Conservation (phyloP, 140 eudicot species). For the Senecio squalidus region DNA sequence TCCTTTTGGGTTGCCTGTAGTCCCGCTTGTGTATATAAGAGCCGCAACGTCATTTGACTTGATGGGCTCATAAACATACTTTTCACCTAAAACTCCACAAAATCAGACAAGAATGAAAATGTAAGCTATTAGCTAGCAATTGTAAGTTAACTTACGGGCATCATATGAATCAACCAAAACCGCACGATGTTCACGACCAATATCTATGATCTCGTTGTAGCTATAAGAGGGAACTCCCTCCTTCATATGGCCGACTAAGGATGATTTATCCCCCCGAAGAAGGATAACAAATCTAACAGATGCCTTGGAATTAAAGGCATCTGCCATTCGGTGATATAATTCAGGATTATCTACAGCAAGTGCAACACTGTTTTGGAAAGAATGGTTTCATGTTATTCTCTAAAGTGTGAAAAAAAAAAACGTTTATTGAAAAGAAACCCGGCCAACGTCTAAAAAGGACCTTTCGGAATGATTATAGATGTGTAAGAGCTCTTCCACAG, state of each 20-base stretch:
- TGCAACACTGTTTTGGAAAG: slow-evolving; percentile 61
- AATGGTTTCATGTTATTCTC: slow-evolving; percentile 8
- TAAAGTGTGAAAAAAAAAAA: too few species aligned
- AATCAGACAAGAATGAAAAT: slow-evolving; percentile 12
- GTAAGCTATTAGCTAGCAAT: slow-evolving; percentile 1
- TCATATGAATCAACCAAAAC: slow-evolving; percentile 57
- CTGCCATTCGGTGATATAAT: slow-evolving; percentile 60
- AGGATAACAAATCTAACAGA: slow-evolving; percentile 58
- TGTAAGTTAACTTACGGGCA: slow-evolving; percentile 62
- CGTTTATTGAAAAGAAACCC: not conserved
- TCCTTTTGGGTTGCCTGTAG: slow-evolving; percentile 96
- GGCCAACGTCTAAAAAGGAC: slow-evolving; percentile 32
- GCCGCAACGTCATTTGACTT: slow-evolving; percentile 83
- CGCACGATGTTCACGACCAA: slow-evolving; percentile 59
- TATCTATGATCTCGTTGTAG: slow-evolving; percentile 63
- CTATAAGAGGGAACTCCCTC: slow-evolving; percentile 53
- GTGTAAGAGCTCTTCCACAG: slow-evolving; percentile 83
- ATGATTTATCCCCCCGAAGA: slow-evolving; percentile 87
- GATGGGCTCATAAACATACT: slow-evolving; percentile 64
- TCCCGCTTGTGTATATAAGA: slow-evolving; percentile 89
- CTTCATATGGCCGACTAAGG: slow-evolving; percentile 30
- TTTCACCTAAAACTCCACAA: slow-evolving; percentile 44
- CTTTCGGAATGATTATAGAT: slow-evolving; percentile 95
- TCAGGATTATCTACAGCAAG: slow-evolving; percentile 85
- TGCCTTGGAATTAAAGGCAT: slow-evolving; percentile 48